phyloP scores from a whole-genome alignment of 2,329 filamentous ascomycete species.

The Ceratocystis destructans region DNA sequence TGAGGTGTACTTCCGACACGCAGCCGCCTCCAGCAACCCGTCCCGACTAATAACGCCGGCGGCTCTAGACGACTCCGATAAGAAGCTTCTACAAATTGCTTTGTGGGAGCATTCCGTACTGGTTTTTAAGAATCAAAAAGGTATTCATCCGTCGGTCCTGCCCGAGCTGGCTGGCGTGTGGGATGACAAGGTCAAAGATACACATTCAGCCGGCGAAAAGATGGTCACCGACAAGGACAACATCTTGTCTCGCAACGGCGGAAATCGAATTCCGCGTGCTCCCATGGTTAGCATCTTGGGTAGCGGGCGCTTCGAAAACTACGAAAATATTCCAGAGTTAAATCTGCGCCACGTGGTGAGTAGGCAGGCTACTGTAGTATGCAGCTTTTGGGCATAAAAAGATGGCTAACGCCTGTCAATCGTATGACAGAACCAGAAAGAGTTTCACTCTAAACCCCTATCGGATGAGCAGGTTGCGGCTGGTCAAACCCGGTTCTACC shows the following conservation, averaged over 20 bases:
- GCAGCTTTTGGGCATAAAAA: too few relatives aligned
- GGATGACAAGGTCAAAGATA: constrained; percentile 18
- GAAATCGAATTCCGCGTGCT: constrained; percentile 15
- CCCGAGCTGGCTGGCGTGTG: constrained; percentile 14
- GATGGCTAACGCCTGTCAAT: neutral
- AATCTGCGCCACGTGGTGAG: constrained; percentile 17
- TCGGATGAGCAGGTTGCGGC: constrained; percentile 14
- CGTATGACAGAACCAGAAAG: constrained; percentile 17
- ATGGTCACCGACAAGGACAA: constrained; percentile 19
- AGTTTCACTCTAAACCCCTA: constrained; percentile 16
- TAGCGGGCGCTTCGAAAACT: constrained; percentile 15
- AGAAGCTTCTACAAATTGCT: constrained; percentile 10
- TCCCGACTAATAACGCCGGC: neutral
- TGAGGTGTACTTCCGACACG: constrained; percentile 9
- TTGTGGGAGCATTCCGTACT: constrained; percentile 17
- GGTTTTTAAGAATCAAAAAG: constrained; percentile 17
- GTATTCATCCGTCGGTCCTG: constrained; percentile 14
- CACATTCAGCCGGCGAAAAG: constrained; percentile 18
- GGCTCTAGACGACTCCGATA: constrained; percentile 12
- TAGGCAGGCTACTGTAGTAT: neutral
- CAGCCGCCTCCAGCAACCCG: neutral
- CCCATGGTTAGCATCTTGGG: constrained; percentile 18
- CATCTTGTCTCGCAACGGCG: constrained; percentile 16
- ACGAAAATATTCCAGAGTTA: constrained; percentile 13
- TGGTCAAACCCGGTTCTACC: constrained; percentile 18